Conservation (phyloP, 176 grass and related monocot species). For the Aegilops sharonensis region DNA sequence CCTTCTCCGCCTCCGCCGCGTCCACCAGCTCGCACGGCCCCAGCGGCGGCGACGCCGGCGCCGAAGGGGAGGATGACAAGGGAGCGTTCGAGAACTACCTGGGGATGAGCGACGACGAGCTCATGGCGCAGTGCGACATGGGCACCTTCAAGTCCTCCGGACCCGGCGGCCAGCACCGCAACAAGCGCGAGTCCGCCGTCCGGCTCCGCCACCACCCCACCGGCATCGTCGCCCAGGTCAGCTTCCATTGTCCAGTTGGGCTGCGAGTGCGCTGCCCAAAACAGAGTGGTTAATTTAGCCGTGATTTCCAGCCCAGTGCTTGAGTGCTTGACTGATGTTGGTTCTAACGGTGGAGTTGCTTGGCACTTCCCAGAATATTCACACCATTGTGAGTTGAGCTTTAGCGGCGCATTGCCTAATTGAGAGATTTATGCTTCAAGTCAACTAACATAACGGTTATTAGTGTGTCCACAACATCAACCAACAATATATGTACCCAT, state of each 20-base stretch:
- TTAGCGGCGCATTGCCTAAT: background rate
- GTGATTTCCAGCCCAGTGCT: background rate
- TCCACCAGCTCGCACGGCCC: slow-evolving; percentile 34
- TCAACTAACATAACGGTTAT: background rate
- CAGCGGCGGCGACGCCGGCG: background rate
- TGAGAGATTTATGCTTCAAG: background rate
- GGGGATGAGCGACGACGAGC: slow-evolving; percentile 61
- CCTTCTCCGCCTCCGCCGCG: slow-evolving; percentile 26
- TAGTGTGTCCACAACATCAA: background rate
- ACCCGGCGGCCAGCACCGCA: slow-evolving; percentile 93
- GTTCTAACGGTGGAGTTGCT: too few species aligned
- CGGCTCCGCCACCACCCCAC: slow-evolving; percentile 81
- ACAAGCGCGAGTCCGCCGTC: slow-evolving; percentile 93
- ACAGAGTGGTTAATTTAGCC: background rate
- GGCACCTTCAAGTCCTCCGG: slow-evolving; percentile 89
- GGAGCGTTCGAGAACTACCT: slow-evolving; percentile 38
- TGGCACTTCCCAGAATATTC: background rate
- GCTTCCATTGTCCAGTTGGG: background rate
- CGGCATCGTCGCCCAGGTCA: slow-evolving; percentile 79
- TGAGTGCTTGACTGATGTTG: too few species aligned
- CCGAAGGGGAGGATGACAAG: background rate
- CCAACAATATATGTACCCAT: too few species aligned
- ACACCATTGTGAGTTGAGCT: too few species aligned
- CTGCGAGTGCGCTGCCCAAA: background rate
- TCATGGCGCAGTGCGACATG: slow-evolving; percentile 85